A percentile compares a stretch with the other conserved stretches of the same genome.
Evolutionary conservation across 345 rosid species (phyloP).

Genomic region (Sonneratia alba): DNA sequence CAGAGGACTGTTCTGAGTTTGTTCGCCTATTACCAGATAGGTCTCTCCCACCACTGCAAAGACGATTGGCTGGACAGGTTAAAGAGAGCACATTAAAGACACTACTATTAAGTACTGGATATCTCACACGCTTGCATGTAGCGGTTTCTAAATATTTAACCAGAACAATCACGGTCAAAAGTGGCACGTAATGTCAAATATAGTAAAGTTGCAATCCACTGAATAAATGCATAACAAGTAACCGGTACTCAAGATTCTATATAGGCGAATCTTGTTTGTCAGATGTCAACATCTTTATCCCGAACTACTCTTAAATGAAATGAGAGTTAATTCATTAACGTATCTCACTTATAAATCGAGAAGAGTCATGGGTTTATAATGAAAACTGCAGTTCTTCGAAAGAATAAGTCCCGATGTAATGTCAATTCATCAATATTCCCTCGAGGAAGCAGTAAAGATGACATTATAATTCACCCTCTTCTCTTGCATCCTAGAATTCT

Average conservation of each 20-base stretch:
- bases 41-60: constrained; percentile 72
- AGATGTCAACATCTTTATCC: not conserved
- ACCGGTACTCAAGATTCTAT: not conserved
- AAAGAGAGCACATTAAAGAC: no score
- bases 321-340: not conserved
- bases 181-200: no score
- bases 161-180: no score
- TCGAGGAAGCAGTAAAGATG: not conserved
- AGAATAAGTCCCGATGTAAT: not conserved
- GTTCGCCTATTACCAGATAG: constrained; percentile 66
- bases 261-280: not conserved
- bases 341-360: no score
- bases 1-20: constrained; percentile 56
- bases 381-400: not conserved
- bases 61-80: not conserved
- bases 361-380: no score
- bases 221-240: not conserved
- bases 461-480: not conserved
- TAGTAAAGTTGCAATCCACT: not conserved
- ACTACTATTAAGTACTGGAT: no score
- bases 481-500: not conserved
- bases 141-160: no score
- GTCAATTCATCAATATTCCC: not conserved
- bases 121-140: no score
- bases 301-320: not conserved